Base-by-base conservation (phyloP, 805 yeast species). In the Spathaspora hagerdaliae region DNA sequence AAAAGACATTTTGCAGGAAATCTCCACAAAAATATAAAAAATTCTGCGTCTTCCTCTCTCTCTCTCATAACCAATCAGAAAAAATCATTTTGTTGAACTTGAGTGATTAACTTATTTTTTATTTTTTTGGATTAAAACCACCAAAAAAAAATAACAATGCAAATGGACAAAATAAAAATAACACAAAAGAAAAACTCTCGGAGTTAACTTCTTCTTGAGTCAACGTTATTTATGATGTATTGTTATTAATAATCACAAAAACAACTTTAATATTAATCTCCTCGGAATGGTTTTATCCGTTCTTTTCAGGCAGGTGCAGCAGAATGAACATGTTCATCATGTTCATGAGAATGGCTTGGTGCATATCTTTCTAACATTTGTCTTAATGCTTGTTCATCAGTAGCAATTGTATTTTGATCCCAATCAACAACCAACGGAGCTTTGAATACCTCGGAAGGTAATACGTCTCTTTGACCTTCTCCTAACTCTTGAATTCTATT, bases 361-460 rank as follows among this genome's bases (percentile, higher is more conserved):
- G 11, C 13, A 35, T 69, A 70, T 50, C 66, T 67, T 12, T 53
- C 47, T 50, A 70, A 62, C 26, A 71, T 59, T 24, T 42, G 43
- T 13, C 49, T 47, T 46, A 71, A 57, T 1, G 67, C 64, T 9
- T 46, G 45, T 48, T 64, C 72, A 49, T 70, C 73, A 42, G 57
- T 60, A 9, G 75, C 76, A 45, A 70, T 61, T 42, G 64, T 38
- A 51, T 66, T 61, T 53, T 71, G 75, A 52, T 71, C 76, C 76
- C 76, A 71, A 54, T 71, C 76, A 32, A 71, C 63, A n/a, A 71
- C 60, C 52, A 71, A 64, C 0, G 76, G 76, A 2, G 75, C 67
- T 41, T 49, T 48, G 56, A 71, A 71, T 9, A 71, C 56, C 31
- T 65, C 63, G 14, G 61, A 51, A 5, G 74, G 65, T 43, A 59